phyloP scores from a whole-genome alignment of 331 rosid genomes.

The Saraca asoca region DNA sequence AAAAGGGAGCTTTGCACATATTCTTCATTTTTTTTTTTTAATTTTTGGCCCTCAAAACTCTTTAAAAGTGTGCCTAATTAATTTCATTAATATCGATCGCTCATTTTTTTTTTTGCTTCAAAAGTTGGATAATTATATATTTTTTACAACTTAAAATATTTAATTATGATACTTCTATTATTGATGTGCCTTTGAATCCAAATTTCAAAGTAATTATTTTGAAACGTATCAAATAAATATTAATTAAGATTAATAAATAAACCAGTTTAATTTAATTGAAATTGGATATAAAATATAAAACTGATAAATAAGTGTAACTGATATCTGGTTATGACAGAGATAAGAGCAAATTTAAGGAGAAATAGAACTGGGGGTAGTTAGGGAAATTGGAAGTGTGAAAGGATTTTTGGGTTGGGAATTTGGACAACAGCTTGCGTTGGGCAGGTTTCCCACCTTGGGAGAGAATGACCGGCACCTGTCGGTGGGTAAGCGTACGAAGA shows the following conservation, averaged over 20 bases:
- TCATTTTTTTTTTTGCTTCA: neutral
- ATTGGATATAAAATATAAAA: too few relatives aligned
- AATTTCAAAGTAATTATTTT: too few relatives aligned
- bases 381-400: slow-evolving; percentile 44
- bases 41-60: slow-evolving; percentile 5
- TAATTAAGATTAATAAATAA: too few relatives aligned
- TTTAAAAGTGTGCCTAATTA: slow-evolving; percentile 12
- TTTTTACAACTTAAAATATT: too few relatives aligned
- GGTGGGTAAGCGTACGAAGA: slow-evolving; percentile 48
- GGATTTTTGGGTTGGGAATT: slow-evolving; percentile 45
- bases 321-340: too few relatives aligned
- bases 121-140: too few relatives aligned
- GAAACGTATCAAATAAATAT: too few relatives aligned
- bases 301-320: too few relatives aligned
- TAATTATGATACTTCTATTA: too few relatives aligned
- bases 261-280: too few relatives aligned
- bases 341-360: slow-evolving; percentile 9
- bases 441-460: slow-evolving; percentile 61
- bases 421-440: slow-evolving; percentile 76
- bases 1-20: slow-evolving; percentile 44
- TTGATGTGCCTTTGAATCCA: too few relatives aligned
- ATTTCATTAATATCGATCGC: neutral
- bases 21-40: slow-evolving; percentile 36
- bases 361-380: slow-evolving; percentile 15
- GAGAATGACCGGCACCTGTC: slow-evolving; percentile 59